phyloP scores from a whole-genome alignment of 2,329 filamentous ascomycete species.

The Ophiognomonia clavigignenti-juglandacearum region DNA sequence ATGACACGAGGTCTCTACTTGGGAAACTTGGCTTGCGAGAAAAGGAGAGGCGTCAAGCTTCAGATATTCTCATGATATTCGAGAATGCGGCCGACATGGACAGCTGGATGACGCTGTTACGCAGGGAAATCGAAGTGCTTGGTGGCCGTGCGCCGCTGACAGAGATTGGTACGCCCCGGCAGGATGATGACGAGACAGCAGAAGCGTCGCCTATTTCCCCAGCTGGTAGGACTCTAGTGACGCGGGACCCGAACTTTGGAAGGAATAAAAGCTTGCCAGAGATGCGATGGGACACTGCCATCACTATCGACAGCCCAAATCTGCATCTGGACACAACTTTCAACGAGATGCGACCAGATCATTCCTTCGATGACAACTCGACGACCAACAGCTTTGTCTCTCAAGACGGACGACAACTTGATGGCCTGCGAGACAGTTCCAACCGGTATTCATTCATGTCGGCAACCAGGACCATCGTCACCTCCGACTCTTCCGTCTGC shows the following conservation, averaged over 20 bases:
- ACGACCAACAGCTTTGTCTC: constrained; percentile 53
- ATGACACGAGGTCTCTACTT: constrained; percentile 57
- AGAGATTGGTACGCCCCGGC: constrained; percentile 52
- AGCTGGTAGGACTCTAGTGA: constrained; percentile 43
- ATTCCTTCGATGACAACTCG: constrained; percentile 49
- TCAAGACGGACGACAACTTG: constrained; percentile 53
- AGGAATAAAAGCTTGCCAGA: constrained; percentile 31
- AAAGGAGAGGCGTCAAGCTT: constrained; percentile 50
- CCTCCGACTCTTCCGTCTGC: constrained; percentile 55
- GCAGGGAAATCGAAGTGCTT: constrained; percentile 64
- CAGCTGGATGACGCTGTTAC: constrained; percentile 63
- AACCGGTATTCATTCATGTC: constrained; percentile 57
- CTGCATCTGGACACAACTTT: constrained; percentile 24
- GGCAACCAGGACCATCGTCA: constrained; percentile 54
- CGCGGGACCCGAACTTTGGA: constrained; percentile 43
- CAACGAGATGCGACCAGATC: constrained; percentile 31
- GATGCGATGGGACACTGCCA: constrained; percentile 26
- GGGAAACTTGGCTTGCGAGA: constrained; percentile 59
- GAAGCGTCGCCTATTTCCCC: constrained; percentile 14
- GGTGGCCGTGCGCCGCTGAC: constrained; percentile 62
- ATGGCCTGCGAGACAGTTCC: constrained; percentile 50
- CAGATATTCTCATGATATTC: constrained; percentile 68
- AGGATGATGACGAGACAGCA: constrained; percentile 30
- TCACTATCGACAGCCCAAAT: constrained; percentile 19
- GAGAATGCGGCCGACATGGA: constrained; percentile 72